A percentile compares a stretch with the other conserved stretches of the same genome.
Conservation (phyloP, 106 monocot genomes). For the Narthecium ossifragum region DNA sequence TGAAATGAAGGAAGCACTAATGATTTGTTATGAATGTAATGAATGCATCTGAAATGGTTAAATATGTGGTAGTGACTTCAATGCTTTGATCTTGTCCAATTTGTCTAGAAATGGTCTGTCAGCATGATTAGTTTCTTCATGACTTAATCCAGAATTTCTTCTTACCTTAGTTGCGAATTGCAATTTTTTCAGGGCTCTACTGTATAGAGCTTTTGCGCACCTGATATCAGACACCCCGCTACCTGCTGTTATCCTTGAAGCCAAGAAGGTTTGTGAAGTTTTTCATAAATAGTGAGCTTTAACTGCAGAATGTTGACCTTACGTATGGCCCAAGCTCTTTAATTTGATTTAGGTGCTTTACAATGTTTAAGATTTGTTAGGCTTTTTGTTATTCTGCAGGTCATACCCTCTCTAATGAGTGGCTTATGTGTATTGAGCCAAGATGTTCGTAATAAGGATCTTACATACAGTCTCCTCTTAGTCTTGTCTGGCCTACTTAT, state of each 20-base stretch:
- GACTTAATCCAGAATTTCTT: no score
- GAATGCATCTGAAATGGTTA: no score
- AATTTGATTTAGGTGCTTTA: no score
- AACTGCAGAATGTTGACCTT: no score
- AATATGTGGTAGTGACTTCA: no score
- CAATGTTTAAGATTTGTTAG: not conserved
- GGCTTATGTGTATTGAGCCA: slow-evolving; percentile 38
- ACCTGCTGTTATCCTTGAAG: slow-evolving; percentile 55
- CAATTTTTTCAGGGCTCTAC: slow-evolving; percentile 32
- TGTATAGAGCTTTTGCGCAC: slow-evolving; percentile 84
- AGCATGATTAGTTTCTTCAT: no score
- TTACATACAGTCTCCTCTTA: slow-evolving; percentile 65
- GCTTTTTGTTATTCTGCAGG: slow-evolving; percentile 40
- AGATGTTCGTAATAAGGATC: slow-evolving; percentile 58
- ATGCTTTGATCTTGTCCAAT: no score
- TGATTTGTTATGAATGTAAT: no score
- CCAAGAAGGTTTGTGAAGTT: slow-evolving; percentile 52
- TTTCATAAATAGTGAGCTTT: no score
- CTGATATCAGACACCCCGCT: slow-evolving; percentile 69
- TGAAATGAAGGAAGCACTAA: no score
- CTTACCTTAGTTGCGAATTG: not conserved
- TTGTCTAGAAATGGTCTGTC: no score
- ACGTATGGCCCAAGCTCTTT: no score
- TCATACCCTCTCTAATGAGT: slow-evolving; percentile 59
- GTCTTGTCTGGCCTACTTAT: slow-evolving; percentile 77